Conservation (phyloP, 331 rosid genomes). For the Rhamnella rubrinervis region DNA sequence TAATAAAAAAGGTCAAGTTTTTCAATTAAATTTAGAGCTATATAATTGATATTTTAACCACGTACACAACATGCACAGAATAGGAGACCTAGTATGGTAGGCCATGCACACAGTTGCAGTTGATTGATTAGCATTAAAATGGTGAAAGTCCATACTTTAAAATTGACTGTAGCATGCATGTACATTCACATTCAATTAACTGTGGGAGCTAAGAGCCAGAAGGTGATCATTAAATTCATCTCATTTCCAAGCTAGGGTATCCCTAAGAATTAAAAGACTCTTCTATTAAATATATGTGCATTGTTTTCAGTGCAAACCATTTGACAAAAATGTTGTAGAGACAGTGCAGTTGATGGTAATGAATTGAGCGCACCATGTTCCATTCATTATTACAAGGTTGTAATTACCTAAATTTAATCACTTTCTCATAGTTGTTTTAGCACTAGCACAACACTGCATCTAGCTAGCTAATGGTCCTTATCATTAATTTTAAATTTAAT, state of each 20-base stretch:
- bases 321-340: background rate
- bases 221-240: background rate
- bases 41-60: too few relatives aligned
- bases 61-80: too few relatives aligned
- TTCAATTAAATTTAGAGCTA: too few relatives aligned
- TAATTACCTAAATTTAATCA: too few relatives aligned
- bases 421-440: too few relatives aligned
- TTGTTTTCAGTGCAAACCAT: constrained; percentile 9
- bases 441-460: too few relatives aligned
- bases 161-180: background rate
- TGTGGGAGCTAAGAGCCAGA: constrained; percentile 1
- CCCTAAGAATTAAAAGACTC: background rate
- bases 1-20: too few relatives aligned
- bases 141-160: background rate
- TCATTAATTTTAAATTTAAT: too few relatives aligned
- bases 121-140: background rate
- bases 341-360: too few relatives aligned
- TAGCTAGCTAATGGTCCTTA: too few relatives aligned
- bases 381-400: background rate
- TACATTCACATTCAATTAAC: background rate
- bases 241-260: constrained; percentile 25
- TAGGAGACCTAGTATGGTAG: background rate
- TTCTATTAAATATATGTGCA: constrained; percentile 3
- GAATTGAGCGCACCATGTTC: background rate
- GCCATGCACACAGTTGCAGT: background rate